Percentiles rank a stretch among this genome's conserved stretches.
Conservation (phyloP, 805 yeast species). For the Kluyveromyces starmeri region DNA sequence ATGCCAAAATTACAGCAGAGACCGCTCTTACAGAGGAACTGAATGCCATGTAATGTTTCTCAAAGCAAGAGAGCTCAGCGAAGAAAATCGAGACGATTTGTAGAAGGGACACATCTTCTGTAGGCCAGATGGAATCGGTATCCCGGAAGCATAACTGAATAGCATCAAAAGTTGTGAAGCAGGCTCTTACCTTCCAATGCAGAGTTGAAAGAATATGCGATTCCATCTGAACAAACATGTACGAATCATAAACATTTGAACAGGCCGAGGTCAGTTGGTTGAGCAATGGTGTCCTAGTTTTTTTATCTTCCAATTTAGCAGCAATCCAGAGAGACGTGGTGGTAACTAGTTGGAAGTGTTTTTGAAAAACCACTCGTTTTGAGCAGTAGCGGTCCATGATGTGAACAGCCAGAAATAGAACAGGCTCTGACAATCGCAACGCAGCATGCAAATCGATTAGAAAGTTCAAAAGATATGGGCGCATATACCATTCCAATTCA, state of each 20-base stretch:
- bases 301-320: conserved; percentile 62
- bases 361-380: conserved; percentile 65
- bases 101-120: neutral
- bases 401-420: conserved; percentile 54
- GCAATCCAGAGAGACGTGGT: conserved; percentile 87
- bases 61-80: conserved; percentile 45
- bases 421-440: conserved; percentile 54
- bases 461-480: conserved; percentile 73
- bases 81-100: conserved; percentile 31
- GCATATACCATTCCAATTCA: conserved; percentile 68
- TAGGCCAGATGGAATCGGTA: conserved; percentile 2
- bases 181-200: conserved; percentile 45
- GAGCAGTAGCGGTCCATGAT: conserved; percentile 81
- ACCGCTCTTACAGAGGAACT: conserved; percentile 40
- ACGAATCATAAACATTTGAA: conserved; percentile 52
- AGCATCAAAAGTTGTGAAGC: conserved; percentile 14
- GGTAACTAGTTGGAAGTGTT: conserved; percentile 77
- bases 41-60: conserved; percentile 38
- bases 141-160: conserved; percentile 10
- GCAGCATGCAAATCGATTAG: conserved; percentile 58
- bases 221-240: conserved; percentile 72
- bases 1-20: conserved; percentile 43
- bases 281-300: conserved; percentile 57
- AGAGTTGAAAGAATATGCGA: conserved; percentile 61
- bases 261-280: conserved; percentile 58